Evolutionary conservation across 352 stramenopile species (phyloP).

Genomic region (Phytopythium litorale): DNA sequence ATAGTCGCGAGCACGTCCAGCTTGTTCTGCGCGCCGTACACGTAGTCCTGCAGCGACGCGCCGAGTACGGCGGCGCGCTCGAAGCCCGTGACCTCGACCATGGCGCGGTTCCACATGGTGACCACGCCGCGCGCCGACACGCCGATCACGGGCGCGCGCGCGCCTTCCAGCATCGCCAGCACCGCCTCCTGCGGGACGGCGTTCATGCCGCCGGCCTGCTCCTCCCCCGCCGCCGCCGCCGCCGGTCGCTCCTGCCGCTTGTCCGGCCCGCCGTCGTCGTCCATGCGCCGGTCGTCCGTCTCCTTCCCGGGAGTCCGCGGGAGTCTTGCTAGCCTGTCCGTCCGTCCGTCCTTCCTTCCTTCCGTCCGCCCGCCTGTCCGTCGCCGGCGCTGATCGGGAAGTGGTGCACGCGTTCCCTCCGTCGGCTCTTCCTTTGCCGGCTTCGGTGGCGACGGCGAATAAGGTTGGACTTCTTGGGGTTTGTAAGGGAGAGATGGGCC

Average conservation of each 20-base stretch:
- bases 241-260: background rate
- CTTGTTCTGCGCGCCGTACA: constrained; percentile 43
- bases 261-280: no score
- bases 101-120: constrained; percentile 61
- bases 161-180: constrained; percentile 48
- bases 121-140: constrained; percentile 45
- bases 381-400: background rate
- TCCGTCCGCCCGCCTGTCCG: background rate
- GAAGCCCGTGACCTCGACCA: constrained; percentile 60
- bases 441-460: no score
- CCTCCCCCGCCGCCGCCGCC: background rate
- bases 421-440: background rate
- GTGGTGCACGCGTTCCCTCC: no score
- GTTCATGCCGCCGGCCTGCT: background rate
- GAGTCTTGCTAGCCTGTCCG: no score
- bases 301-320: no score
- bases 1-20: constrained; percentile 26
- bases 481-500: no score
- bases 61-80: constrained; percentile 32
- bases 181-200: constrained; percentile 11
- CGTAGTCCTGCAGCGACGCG: constrained; percentile 35
- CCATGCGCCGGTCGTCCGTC: background rate
- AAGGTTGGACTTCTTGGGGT: no score
- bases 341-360: no score
- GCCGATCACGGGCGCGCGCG: constrained; percentile 62